Evolutionary conservation across 768 basidiomycete genomes (phyloP).

Genomic region (Lepiota brunneoincarnata): DNA sequence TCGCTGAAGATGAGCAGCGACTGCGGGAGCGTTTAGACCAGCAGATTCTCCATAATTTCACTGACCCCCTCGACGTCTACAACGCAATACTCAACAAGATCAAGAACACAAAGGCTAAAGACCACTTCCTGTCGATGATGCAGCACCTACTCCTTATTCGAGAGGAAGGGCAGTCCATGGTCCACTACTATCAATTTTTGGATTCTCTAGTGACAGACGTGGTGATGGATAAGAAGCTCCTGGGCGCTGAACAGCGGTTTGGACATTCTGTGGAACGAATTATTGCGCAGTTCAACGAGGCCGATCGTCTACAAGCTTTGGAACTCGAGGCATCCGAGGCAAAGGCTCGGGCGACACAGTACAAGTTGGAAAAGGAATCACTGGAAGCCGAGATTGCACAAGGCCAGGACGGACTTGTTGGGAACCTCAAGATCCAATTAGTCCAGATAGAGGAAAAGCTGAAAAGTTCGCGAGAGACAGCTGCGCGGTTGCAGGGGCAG

Average conservation of each 20-base stretch:
- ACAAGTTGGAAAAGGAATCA: constrained; percentile 79
- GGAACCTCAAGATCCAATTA: constrained; percentile 72
- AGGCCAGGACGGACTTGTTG: constrained; percentile 82
- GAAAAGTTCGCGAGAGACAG: constrained; percentile 73
- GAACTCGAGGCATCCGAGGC: constrained; percentile 76
- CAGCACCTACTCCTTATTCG: constrained; percentile 90
- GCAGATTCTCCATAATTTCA: constrained; percentile 71
- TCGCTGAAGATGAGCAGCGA: constrained; percentile 74
- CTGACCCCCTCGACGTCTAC: constrained; percentile 84
- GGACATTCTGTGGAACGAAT: constrained; percentile 89
- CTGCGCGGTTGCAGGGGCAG: constrained; percentile 70
- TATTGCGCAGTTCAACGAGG: constrained; percentile 87
- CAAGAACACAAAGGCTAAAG: constrained; percentile 73
- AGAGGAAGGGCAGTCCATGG: constrained; percentile 80
- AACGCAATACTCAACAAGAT: constrained; percentile 75
- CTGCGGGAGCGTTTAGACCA: constrained; percentile 76
- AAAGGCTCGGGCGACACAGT: constrained; percentile 56
- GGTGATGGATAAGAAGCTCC: constrained; percentile 88
- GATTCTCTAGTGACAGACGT: constrained; percentile 88
- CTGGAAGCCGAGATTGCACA: constrained; percentile 80
- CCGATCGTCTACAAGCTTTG: constrained; percentile 76
- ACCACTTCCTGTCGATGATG: constrained; percentile 91
- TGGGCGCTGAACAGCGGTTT: constrained; percentile 79
- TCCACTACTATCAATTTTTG: constrained; percentile 88
- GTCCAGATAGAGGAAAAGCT: constrained; percentile 75